These are phyloP conservation scores for Lathyrus sativus DNA, from an alignment of 306 rosid species.

Conservation along the genomic window DNA sequence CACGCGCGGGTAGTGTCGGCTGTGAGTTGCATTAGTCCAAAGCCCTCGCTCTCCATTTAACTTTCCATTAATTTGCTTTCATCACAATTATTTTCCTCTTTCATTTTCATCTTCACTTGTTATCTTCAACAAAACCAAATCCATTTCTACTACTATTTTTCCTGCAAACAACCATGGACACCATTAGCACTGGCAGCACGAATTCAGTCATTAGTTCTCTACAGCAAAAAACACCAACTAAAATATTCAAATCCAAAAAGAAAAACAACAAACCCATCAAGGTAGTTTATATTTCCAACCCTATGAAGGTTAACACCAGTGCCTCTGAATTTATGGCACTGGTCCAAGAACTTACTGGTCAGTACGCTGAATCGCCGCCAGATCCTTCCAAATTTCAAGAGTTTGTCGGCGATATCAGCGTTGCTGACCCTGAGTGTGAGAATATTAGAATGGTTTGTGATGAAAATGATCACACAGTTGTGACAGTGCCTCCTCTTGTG, in stretches of 20 bases:
- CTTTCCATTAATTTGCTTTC: conserved; percentile 19
- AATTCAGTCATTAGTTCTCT: conserved; percentile 24
- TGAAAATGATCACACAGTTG: background rate
- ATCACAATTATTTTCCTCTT: conserved; percentile 5
- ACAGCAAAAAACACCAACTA: conserved; percentile 41
- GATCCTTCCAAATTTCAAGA: conserved; percentile 45
- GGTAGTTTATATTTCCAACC: conserved; percentile 78
- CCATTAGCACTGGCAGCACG: conserved; percentile 22
- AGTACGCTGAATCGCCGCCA: conserved; percentile 64
- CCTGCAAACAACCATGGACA: conserved; percentile 34
- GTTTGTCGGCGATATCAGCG: background rate
- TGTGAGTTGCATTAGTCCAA: background rate
- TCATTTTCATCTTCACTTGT: background rate
- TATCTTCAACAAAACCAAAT: background rate
- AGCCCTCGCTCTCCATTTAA: background rate
- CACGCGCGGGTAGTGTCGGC: conserved; percentile 46
- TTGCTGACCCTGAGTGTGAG: background rate
- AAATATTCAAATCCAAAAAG: conserved; percentile 39
- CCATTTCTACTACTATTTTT: background rate
- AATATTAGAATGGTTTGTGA: background rate
- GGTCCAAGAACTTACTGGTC: conserved; percentile 83
- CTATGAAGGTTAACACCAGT: conserved; percentile 66
- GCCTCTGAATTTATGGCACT: conserved; percentile 62
- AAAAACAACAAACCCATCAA: conserved; percentile 45
- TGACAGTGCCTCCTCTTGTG: conserved; percentile 32